These are phyloP conservation scores for Elsinoe arachidis DNA, from an alignment of 2,329 filamentous ascomycete species.

Conservation along the genomic window DNA sequence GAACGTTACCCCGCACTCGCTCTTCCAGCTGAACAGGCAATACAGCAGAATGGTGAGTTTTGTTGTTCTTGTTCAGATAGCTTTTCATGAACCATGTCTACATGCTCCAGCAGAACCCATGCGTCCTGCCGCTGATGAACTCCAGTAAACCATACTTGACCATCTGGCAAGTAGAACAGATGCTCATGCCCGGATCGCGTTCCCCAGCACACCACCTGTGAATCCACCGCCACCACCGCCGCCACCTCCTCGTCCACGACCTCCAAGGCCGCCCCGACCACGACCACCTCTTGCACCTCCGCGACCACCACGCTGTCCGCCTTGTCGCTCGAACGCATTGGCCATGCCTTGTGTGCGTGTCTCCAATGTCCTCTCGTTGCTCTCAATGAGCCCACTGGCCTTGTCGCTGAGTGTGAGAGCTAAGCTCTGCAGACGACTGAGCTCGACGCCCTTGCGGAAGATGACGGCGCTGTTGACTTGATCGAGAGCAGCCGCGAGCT, in stretches of 20 bases:
- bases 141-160: not conserved
- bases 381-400: slow-evolving; percentile 89
- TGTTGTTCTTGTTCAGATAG: not conserved
- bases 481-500: slow-evolving; percentile 89
- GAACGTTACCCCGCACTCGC: not conserved
- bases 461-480: slow-evolving; percentile 96
- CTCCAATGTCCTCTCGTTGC: slow-evolving; percentile 94
- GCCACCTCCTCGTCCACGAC: slow-evolving; percentile 51
- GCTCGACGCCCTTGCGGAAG: slow-evolving; percentile 98
- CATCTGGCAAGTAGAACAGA: not conserved
- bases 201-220: slow-evolving; percentile 68
- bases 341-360: slow-evolving; percentile 92
- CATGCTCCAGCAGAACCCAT: slow-evolving; percentile 3
- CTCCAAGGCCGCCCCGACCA: slow-evolving; percentile 48
- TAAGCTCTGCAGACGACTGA: slow-evolving; percentile 89
- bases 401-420: slow-evolving; percentile 93
- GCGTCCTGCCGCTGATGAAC: not conserved
- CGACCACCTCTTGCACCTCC: slow-evolving; percentile 51
- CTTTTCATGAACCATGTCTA: slow-evolving; percentile 12
- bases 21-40: too few relatives aligned
- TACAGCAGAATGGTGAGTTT: too few relatives aligned
- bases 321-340: slow-evolving; percentile 90
- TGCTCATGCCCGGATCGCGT: slow-evolving; percentile 41
- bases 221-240: slow-evolving; percentile 74
- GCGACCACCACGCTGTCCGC: slow-evolving; percentile 62